Base-by-base conservation (phyloP, 805 yeast genomes). In the Cyberlindnera bimundalis region DNA sequence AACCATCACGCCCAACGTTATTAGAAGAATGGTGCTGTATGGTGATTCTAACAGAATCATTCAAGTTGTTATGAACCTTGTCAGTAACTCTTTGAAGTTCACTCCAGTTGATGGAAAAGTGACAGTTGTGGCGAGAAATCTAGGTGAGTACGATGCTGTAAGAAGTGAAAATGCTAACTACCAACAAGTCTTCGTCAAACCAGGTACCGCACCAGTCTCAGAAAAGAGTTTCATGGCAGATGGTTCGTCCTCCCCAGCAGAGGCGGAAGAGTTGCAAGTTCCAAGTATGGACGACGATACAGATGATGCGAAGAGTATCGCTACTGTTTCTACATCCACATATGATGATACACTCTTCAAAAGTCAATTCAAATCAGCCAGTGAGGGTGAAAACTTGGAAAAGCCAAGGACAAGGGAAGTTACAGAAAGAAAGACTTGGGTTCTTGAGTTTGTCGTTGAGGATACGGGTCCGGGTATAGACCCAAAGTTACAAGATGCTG, bases 401-500 rank as follows among this genome's bases (percentile, higher is more conserved):
- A 27, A 34, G 12, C 15, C 50, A 4, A 62, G 60, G 11, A 42
- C 46, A 2, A 52, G 24, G 5, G 47, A 53, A n/a, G 28, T 66
- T 2, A 47, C 47, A 3, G 39, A 47, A 0, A 54, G 57, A 9
- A 66, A 59, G 32, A 60, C 57, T 4, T 67, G 68, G 71, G 72
- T 65, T 0, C 59, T 68, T 33, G 81, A 81, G 47, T 76, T 90
- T 36, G 78, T 79, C 43, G 96, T 91, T 11, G 73, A 71, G 27
- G 99, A 91, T 59, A 87, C 95, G 0, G 98, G 99, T 4, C 90
- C 97, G 0, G 99, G 99, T 45, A 90, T 91, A 39, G 95, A 87
- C 29, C 79, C 82, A 12, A 78, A 81, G 1, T 62, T 89, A 40
- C 96, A 86, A 55, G 79, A 79, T 32, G 79, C 84, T 46, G 95